These are phyloP conservation scores for Parastagonospora avenae DNA, from an alignment of 2,329 filamentous ascomycete species.

Conservation along the genomic window DNA sequence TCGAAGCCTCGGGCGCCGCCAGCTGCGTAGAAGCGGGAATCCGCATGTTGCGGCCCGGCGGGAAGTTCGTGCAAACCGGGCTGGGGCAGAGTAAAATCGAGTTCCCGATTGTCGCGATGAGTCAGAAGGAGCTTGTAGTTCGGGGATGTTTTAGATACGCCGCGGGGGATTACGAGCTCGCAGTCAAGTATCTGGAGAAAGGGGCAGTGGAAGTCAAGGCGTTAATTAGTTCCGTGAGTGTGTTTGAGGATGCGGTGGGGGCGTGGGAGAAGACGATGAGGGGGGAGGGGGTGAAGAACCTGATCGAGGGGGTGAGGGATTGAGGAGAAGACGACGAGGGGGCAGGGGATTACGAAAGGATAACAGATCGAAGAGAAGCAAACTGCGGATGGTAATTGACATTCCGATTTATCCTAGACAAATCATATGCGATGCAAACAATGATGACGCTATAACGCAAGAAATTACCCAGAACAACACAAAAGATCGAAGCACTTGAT, in stretches of 20 bases:
- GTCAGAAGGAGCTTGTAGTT: constrained; percentile 75
- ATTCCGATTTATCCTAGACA: neutral
- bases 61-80: constrained; percentile 93
- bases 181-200: constrained; percentile 29
- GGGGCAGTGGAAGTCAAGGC: constrained; percentile 30
- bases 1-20: constrained; percentile 94
- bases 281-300: constrained; percentile 42
- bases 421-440: too few relatives aligned
- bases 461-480: too few relatives aligned
- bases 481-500: too few relatives aligned
- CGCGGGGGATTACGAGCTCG: constrained; percentile 40
- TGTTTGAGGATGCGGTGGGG: constrained; percentile 34
- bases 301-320: constrained; percentile 35
- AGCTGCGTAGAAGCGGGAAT: constrained; percentile 84
- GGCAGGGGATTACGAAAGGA: too few relatives aligned
- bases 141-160: constrained; percentile 41
- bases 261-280: constrained; percentile 41
- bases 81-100: constrained; percentile 91
- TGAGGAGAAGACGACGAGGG: too few relatives aligned
- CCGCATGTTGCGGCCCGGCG: constrained; percentile 86
- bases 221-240: constrained; percentile 35
- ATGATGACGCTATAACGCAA: too few relatives aligned
- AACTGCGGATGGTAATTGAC: neutral
- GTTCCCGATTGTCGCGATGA: constrained; percentile 90
- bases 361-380: too few relatives aligned